Evolutionary conservation across 2,329 filamentous ascomycete genomes (phyloP).

Genomic region (Trichothecium sympodiale): DNA sequence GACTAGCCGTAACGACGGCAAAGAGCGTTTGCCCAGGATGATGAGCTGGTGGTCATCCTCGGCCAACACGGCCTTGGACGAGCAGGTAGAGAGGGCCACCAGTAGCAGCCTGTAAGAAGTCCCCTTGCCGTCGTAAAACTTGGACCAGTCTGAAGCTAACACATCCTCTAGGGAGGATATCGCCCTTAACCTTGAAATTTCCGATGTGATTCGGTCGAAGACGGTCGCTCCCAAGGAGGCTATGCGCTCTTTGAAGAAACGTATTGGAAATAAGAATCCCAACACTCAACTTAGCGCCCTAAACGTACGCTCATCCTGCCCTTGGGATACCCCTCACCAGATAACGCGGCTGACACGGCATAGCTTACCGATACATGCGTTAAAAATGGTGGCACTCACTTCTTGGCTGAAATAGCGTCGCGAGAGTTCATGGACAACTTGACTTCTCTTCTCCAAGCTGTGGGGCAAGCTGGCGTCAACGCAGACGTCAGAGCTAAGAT

Average conservation of each 20-base stretch:
- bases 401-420: slow-evolving; percentile 88
- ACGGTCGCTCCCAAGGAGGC: slow-evolving; percentile 95
- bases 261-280: slow-evolving; percentile 95
- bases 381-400: slow-evolving; percentile 94
- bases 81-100: slow-evolving; percentile 93
- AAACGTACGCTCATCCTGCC: slow-evolving; percentile 46
- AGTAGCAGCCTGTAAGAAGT: slow-evolving; percentile 68
- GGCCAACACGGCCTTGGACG: slow-evolving; percentile 81
- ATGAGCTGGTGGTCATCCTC: slow-evolving; percentile 98
- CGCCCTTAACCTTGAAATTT: slow-evolving; percentile 93
- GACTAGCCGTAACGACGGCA: not conserved
- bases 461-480: slow-evolving; percentile 65
- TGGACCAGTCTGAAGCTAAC: slow-evolving; percentile 2
- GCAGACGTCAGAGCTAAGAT: slow-evolving; percentile 82
- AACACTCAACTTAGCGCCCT: slow-evolving; percentile 94
- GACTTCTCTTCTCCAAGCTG: slow-evolving; percentile 75
- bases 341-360: slow-evolving; percentile 7
- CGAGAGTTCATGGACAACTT: slow-evolving; percentile 98
- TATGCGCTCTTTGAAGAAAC: slow-evolving; percentile 89
- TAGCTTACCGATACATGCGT: slow-evolving; percentile 96
- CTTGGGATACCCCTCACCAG: not conserved
- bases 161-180: slow-evolving; percentile 67
- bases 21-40: slow-evolving; percentile 27
- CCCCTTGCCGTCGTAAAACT: slow-evolving; percentile 1
- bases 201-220: slow-evolving; percentile 93